These are phyloP conservation scores for Trametes gibbosa DNA, from an alignment of 768 basidiomycete genomes.

Conservation along the genomic window DNA sequence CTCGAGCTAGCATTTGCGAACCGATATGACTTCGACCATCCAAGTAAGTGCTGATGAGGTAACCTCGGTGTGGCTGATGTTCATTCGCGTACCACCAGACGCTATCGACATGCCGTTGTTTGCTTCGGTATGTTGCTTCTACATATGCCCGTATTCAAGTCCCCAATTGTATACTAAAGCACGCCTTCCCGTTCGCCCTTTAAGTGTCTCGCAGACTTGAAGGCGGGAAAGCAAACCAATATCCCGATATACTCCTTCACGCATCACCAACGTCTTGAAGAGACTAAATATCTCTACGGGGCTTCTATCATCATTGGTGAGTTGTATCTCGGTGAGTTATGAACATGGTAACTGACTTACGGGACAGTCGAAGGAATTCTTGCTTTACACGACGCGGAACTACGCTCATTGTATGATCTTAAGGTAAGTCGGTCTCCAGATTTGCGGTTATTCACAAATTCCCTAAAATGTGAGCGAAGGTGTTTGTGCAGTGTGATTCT, in stretches of 20 bases:
- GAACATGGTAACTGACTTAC: background rate
- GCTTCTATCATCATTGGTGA: conserved; percentile 86
- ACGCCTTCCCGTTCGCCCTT: too few species aligned
- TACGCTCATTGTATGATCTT: conserved; percentile 86
- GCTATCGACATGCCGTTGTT: conserved; percentile 91
- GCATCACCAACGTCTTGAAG: conserved; percentile 77
- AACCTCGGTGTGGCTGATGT: background rate
- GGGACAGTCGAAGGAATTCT: conserved; percentile 84
- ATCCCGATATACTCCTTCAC: conserved; percentile 95
- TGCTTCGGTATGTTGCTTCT: conserved; percentile 52
- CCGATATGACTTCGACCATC: conserved; percentile 85
- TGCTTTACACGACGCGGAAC: conserved; percentile 73
- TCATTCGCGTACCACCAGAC: conserved; percentile 33
- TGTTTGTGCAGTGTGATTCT: conserved; percentile 91
- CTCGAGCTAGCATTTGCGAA: conserved; percentile 80
- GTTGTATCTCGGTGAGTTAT: conserved; percentile 1
- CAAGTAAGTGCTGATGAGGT: conserved; percentile 29
- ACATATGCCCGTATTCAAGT: background rate
- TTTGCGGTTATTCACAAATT: background rate
- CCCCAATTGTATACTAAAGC: background rate
- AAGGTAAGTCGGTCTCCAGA: conserved; percentile 49
- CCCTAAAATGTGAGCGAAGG: conserved; percentile 35
- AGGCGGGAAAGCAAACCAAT: conserved; percentile 77
- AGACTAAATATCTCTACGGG: conserved; percentile 88
- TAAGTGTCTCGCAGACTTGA: conserved; percentile 87